Conservation (phyloP, 1,139 yeast species). For the Pichia sp. region DNA sequence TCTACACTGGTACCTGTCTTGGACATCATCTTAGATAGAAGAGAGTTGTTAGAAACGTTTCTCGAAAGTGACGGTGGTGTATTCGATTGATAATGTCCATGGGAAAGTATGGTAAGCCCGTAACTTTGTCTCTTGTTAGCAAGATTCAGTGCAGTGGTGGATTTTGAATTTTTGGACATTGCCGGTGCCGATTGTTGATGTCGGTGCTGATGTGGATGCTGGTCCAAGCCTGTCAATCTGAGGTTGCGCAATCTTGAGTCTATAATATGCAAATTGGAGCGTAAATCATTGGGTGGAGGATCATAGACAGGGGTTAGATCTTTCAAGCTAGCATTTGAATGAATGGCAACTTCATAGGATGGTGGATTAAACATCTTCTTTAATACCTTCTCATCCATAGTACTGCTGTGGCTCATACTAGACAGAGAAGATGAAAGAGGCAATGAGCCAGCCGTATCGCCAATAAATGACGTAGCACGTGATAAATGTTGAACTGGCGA, state of each 20-base stretch:
- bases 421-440: neutral
- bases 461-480: conserved; percentile 45
- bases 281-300: conserved; percentile 43
- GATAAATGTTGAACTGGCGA: conserved; percentile 61
- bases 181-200: neutral
- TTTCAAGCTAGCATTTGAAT: conserved; percentile 41
- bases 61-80: conserved; percentile 31
- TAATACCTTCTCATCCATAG: conserved; percentile 31
- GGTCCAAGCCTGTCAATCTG: conserved; percentile 16
- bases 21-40: conserved; percentile 1
- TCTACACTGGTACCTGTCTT: neutral
- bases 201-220: neutral
- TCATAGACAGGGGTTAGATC: conserved; percentile 62
- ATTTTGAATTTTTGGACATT: conserved; percentile 1
- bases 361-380: conserved; percentile 43
- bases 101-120: neutral
- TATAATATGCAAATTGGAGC: conserved; percentile 29
- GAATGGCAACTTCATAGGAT: conserved; percentile 73
- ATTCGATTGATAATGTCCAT: conserved; percentile 17
- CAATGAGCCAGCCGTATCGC: conserved; percentile 7
- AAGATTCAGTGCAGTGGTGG: conserved; percentile 2
- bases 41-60: conserved; percentile 17
- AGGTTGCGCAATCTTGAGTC: conserved; percentile 29
- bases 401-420: neutral
- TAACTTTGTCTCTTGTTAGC: neutral